Conservation (phyloP, 2,329 filamentous ascomycete species). For the Pseudogymnoascus sp. region DNA sequence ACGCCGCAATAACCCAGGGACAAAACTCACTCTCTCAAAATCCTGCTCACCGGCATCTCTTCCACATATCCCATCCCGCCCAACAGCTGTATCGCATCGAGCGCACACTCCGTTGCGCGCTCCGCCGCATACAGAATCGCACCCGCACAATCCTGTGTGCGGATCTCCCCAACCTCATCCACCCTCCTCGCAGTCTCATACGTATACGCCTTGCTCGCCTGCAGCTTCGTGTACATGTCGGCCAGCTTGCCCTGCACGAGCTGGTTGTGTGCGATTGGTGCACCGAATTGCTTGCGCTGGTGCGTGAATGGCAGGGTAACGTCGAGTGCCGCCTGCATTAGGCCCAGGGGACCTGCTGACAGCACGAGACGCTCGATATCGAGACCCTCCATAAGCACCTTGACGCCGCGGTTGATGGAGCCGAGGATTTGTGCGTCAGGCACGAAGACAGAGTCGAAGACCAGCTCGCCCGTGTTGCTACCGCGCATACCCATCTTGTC, state of each 20-base stretch:
- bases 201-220: conserved; percentile 78
- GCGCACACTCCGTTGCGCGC: conserved; percentile 74
- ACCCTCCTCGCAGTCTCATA: conserved; percentile 73
- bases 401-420: conserved; percentile 70
- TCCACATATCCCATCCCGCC: conserved; percentile 96
- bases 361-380: conserved; percentile 91
- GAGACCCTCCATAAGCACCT: conserved; percentile 90
- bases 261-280: conserved; percentile 85
- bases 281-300: conserved; percentile 79
- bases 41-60: conserved; percentile 82
- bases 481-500: conserved; percentile 99
- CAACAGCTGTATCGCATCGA: conserved; percentile 86
- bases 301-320: conserved; percentile 83
- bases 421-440: conserved; percentile 77
- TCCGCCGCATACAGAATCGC: conserved; percentile 92
- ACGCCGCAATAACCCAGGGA: neutral
- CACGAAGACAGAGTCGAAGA: conserved; percentile 87
- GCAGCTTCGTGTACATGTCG: conserved; percentile 95
- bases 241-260: conserved; percentile 87
- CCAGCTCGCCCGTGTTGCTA: conserved; percentile 88
- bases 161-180: conserved; percentile 66
- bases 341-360: conserved; percentile 79
- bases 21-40: conserved; percentile 54
- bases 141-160: conserved; percentile 88
- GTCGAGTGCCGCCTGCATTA: conserved; percentile 91